These are phyloP conservation scores for Adansonia gregorii DNA, from an alignment of 441 rosid genomes.

Conservation along the genomic window DNA sequence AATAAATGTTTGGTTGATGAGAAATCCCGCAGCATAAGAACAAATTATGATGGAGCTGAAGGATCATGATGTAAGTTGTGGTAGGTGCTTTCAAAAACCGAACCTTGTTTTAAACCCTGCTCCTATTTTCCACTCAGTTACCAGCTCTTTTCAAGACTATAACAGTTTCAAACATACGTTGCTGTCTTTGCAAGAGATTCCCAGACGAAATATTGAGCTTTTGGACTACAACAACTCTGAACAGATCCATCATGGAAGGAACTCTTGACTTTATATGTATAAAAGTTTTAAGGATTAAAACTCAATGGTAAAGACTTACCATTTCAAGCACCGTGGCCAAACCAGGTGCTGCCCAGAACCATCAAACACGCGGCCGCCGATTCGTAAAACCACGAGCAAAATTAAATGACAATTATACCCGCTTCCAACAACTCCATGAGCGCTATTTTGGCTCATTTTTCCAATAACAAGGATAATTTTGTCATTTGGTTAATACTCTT, in stretches of 20 bases:
- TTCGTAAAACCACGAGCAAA: background rate
- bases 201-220: too few species aligned
- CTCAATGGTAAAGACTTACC: background rate
- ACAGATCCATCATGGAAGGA: too few species aligned
- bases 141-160: too few species aligned
- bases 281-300: background rate
- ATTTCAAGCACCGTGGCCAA: background rate
- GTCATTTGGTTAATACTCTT: slow-evolving; percentile 20
- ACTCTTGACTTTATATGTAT: too few species aligned
- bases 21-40: background rate
- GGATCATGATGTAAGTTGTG: too few species aligned
- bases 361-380: background rate
- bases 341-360: background rate
- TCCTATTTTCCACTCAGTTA: too few species aligned
- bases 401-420: slow-evolving; percentile 12
- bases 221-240: too few species aligned
- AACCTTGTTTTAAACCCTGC: too few species aligned
- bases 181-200: too few species aligned
- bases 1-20: background rate
- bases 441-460: background rate
- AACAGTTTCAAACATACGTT: too few species aligned
- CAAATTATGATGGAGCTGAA: too few species aligned
- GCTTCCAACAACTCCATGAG: background rate
- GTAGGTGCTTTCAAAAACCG: too few species aligned
- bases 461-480: background rate